Evolutionary conservation across 2,329 filamentous ascomycete species (phyloP).

Genomic region (Calycina marina): DNA sequence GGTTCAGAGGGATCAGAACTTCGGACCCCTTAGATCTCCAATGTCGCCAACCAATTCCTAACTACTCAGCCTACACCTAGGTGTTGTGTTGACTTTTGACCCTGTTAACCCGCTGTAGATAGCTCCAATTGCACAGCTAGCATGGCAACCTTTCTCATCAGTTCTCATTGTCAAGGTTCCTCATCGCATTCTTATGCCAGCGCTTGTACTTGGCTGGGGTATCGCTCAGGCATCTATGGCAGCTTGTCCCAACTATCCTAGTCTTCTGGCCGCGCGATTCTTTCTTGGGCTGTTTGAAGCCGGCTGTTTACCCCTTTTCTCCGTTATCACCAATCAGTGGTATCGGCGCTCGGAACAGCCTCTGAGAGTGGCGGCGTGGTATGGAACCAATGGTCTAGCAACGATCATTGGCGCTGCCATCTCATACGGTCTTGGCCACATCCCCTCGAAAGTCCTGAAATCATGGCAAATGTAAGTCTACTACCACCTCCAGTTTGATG

Average conservation of each 20-base stretch:
- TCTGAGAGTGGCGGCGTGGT: conserved; percentile 24
- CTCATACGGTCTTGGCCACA: conserved; percentile 22
- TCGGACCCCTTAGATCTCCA: too few relatives aligned
- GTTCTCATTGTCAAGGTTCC: conserved; percentile 46
- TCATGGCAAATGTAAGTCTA: conserved; percentile 20
- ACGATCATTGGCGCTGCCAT: conserved; percentile 21
- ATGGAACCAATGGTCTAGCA: conserved; percentile 20
- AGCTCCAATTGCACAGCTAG: conserved; percentile 42
- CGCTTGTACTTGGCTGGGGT: conserved; percentile 32
- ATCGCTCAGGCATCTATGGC: conserved; percentile 33
- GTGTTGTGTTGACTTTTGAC: too few relatives aligned
- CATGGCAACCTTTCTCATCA: conserved; percentile 44
- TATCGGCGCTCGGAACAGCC: conserved; percentile 26
- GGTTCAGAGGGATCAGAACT: too few relatives aligned
- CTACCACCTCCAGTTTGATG: conserved; percentile 28
- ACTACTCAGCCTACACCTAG: too few relatives aligned
- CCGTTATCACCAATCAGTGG: conserved; percentile 26
- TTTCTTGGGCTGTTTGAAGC: conserved; percentile 67
- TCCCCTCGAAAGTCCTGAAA: conserved; percentile 30
- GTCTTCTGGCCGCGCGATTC: conserved; percentile 66
- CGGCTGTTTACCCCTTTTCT: conserved; percentile 30
- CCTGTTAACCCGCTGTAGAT: too few relatives aligned
- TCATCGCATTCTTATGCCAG: conserved; percentile 41
- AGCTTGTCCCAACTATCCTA: conserved; percentile 45
- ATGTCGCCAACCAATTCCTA: too few relatives aligned